These are phyloP conservation scores for Oryza nivara DNA, from an alignment of 176 grass and related monocot species.

Conservation along the genomic window DNA sequence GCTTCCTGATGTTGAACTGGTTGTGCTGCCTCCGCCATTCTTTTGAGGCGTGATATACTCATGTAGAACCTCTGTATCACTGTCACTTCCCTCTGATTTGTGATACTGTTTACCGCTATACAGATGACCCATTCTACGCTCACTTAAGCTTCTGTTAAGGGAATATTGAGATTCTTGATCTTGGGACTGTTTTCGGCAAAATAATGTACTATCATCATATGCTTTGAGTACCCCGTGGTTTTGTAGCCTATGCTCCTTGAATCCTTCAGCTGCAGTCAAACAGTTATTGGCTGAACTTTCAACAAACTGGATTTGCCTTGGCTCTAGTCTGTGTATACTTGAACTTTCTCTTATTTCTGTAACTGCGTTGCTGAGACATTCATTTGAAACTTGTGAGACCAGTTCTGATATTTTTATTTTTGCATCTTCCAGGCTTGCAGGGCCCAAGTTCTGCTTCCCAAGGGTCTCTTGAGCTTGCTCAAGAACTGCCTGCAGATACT, in stretches of 20 bases:
- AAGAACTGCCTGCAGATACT: slow-evolving; percentile 90
- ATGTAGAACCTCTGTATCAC: slow-evolving; percentile 39
- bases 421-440: slow-evolving; percentile 72
- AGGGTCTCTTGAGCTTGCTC: slow-evolving; percentile 95
- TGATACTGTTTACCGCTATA: slow-evolving; percentile 37
- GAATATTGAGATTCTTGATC: slow-evolving; percentile 47
- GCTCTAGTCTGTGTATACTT: slow-evolving; percentile 55
- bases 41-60: slow-evolving; percentile 45
- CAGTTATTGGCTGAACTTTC: slow-evolving; percentile 68
- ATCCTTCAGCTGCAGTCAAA: slow-evolving; percentile 65
- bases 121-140: slow-evolving; percentile 39
- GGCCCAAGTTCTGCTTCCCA: slow-evolving; percentile 67
- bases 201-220: slow-evolving; percentile 53
- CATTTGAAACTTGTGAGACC: slow-evolving; percentile 76
- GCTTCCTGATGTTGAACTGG: slow-evolving; percentile 52
- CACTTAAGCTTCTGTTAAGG: slow-evolving; percentile 53
- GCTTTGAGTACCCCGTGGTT: slow-evolving; percentile 48
- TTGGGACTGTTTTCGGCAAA: slow-evolving; percentile 39
- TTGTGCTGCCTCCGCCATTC: slow-evolving; percentile 51
- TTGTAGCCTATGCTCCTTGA: slow-evolving; percentile 62
- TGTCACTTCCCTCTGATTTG: slow-evolving; percentile 38
- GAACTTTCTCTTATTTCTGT: slow-evolving; percentile 51
- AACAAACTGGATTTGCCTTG: slow-evolving; percentile 56
- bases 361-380: slow-evolving; percentile 60
- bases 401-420: slow-evolving; percentile 79